These are phyloP conservation scores for Neovahlkampfia damariscottae DNA, from an alignment of 78 protist genomes.

Conservation along the genomic window DNA sequence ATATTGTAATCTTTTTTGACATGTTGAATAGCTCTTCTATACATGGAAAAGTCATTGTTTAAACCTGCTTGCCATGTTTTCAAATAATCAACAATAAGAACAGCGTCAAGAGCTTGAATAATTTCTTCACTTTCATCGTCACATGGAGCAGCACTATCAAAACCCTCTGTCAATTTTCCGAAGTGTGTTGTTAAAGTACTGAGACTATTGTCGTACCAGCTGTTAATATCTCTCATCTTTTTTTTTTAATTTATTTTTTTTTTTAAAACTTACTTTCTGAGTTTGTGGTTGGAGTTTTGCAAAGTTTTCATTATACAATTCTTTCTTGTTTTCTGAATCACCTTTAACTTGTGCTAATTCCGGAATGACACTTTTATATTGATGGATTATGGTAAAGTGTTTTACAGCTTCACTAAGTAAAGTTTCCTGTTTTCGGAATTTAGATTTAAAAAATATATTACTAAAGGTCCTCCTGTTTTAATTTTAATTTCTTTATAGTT, in stretches of 20 bases:
- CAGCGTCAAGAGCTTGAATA: neutral
- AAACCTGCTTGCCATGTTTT: neutral
- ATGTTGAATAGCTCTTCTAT: neutral
- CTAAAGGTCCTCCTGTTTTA: no score
- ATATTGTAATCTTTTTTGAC: neutral
- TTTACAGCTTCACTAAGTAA: neutral
- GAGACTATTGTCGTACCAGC: no score
- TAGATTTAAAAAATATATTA: no score
- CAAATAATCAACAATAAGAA: neutral
- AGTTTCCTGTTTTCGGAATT: neutral
- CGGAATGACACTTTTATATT: neutral
- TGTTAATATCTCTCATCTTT: neutral
- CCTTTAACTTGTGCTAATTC: neutral
- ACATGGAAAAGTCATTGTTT: neutral
- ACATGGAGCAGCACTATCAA: no score
- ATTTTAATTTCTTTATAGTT: no score
- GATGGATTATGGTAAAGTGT: neutral
- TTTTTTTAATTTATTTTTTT: neutral
- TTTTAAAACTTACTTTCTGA: neutral
- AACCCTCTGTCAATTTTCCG: no score
- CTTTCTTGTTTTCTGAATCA: neutral
- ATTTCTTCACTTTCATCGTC: neutral
- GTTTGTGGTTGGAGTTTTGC: neutral
- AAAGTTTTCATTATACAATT: neutral
- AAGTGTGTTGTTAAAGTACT: no score